Percentiles rank a stretch among this genome's conserved stretches.
Evolutionary conservation across 805 yeast species (phyloP).

Genomic region (Zygoascus biomembranicola): DNA sequence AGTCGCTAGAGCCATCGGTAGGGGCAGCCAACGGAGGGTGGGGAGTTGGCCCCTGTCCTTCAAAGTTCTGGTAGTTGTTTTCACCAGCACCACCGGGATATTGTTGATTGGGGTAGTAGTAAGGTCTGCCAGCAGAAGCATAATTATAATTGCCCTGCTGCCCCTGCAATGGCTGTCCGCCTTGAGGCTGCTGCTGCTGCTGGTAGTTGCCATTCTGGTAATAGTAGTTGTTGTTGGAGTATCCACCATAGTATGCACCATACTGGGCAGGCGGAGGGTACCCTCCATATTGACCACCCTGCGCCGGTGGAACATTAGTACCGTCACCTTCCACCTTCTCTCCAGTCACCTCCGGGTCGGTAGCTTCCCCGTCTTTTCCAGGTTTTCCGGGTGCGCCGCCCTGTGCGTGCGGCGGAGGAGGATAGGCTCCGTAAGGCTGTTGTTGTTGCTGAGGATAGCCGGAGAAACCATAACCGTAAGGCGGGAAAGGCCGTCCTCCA

Average conservation of each 20-base stretch:
- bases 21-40: conserved; percentile 3
- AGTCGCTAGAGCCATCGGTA: conserved; percentile 2
- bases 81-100: not conserved
- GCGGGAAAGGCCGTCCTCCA: not conserved
- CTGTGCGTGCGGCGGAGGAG: not conserved
- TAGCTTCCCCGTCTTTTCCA: not conserved
- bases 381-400: not conserved
- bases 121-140: not conserved
- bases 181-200: not conserved
- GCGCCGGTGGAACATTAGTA: not conserved
- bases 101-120: not conserved
- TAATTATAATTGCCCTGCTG: not conserved
- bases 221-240: not conserved
- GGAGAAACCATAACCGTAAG: conserved; percentile 1
- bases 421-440: not conserved
- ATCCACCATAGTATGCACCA: not conserved
- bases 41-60: not conserved
- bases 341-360: not conserved
- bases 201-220: not conserved
- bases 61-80: not conserved
- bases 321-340: not conserved
- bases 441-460: not conserved
- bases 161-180: not conserved
- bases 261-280: not conserved
- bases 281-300: not conserved